phyloP scores from a whole-genome alignment of 140 eudicot species.

The Erigeron philadelphicus region DNA sequence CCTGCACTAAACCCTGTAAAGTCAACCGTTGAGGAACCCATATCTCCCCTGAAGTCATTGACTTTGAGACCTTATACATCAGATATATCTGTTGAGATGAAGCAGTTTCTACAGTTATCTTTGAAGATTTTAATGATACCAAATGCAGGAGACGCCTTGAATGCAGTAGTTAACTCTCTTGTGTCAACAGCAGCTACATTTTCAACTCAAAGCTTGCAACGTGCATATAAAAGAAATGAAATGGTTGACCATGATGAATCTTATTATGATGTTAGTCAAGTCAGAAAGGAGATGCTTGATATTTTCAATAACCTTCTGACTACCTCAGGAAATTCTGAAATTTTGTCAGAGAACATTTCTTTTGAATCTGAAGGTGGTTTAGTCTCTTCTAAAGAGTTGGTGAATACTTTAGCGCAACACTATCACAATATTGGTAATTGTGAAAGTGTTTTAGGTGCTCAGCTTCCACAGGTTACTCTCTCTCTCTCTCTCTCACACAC shows the following conservation, averaged over 20 bases:
- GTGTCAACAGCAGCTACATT: conserved; percentile 54
- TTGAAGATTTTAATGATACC: conserved; percentile 57
- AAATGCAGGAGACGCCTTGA: conserved; percentile 41
- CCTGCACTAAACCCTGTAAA: conserved; percentile 54
- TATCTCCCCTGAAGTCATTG: conserved; percentile 46
- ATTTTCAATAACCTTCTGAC: conserved; percentile 30
- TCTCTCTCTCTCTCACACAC: neutral
- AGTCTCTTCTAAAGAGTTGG: conserved; percentile 61
- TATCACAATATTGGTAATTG: conserved; percentile 29
- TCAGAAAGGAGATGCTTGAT: conserved; percentile 43
- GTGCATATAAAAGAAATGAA: conserved; percentile 26
- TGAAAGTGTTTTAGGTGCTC: conserved; percentile 38
- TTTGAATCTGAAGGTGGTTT: conserved; percentile 59
- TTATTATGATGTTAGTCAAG: conserved; percentile 43
- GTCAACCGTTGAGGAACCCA: conserved; percentile 45
- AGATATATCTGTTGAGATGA: conserved; percentile 55
- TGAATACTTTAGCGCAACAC: conserved; percentile 42
- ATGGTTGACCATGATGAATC: conserved; percentile 30
- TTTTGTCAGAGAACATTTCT: conserved; percentile 34
- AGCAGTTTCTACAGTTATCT: conserved; percentile 45
- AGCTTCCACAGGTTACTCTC: conserved; percentile 57
- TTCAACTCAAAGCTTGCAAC: conserved; percentile 43
- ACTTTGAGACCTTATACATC: conserved; percentile 33
- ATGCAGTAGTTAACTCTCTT: conserved; percentile 47
- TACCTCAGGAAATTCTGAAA: conserved; percentile 39